Conservation (phyloP, 164 flowering plant species). For the Magnolia officinalis region DNA sequence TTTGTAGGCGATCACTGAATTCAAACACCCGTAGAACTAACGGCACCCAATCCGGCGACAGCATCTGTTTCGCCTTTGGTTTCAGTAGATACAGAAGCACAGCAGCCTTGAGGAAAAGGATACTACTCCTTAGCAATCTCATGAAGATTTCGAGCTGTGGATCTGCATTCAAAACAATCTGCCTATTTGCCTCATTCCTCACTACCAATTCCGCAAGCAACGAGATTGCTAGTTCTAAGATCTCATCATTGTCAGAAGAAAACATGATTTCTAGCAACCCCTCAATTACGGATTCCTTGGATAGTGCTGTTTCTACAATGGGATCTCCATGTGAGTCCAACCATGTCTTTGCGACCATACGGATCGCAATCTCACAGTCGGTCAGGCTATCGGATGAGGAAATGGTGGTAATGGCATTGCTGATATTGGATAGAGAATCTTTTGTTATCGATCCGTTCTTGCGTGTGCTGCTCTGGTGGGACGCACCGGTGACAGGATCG, state of each 20-base stretch:
- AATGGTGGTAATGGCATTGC: slow-evolving; percentile 35
- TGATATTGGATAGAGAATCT: slow-evolving; percentile 28
- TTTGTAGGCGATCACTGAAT: slow-evolving; percentile 54
- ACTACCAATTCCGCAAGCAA: slow-evolving; percentile 50
- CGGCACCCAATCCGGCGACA: slow-evolving; percentile 60
- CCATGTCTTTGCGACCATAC: slow-evolving; percentile 51
- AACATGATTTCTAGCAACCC: slow-evolving; percentile 59
- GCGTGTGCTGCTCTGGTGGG: slow-evolving; percentile 7
- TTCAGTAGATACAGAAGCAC: slow-evolving; percentile 52
- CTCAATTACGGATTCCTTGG: slow-evolving; percentile 45
- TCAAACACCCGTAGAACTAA: slow-evolving; percentile 59
- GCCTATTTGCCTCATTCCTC: slow-evolving; percentile 34
- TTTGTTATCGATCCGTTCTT: slow-evolving; percentile 15
- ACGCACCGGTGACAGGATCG: slow-evolving; percentile 27
- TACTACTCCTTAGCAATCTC: slow-evolving; percentile 40
- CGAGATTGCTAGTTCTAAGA: slow-evolving; percentile 56
- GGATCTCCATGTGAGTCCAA: slow-evolving; percentile 42
- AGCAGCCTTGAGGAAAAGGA: slow-evolving; percentile 57
- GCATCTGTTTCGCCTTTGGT: slow-evolving; percentile 69
- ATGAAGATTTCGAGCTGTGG: slow-evolving; percentile 59
- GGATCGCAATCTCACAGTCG: slow-evolving; percentile 59
- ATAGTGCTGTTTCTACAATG: slow-evolving; percentile 31
- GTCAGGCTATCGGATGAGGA: slow-evolving; percentile 48
- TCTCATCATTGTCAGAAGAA: slow-evolving; percentile 51
- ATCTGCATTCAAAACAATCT: slow-evolving; percentile 45